phyloP scores from a whole-genome alignment of 192 early-diverging fungal species.

The Umbelopsis ramanniana region DNA sequence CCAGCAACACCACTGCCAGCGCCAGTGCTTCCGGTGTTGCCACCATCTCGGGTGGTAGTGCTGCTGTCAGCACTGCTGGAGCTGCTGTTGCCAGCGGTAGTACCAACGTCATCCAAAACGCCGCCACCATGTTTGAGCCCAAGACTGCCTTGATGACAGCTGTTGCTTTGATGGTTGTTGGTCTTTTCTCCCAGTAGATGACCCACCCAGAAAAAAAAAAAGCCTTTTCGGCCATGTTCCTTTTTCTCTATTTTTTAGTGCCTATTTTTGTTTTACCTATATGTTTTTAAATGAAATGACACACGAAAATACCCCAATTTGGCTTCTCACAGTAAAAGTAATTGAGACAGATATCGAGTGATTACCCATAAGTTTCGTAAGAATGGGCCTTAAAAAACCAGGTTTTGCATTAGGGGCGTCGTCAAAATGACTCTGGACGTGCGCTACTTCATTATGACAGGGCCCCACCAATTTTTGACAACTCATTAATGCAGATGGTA shows the following conservation, averaged over 20 bases:
- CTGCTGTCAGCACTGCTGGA: neutral
- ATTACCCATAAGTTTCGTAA: too few relatives aligned
- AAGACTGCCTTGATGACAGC: neutral
- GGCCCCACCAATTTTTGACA: too few relatives aligned
- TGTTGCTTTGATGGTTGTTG: neutral
- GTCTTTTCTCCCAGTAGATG: neutral
- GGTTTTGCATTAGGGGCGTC: too few relatives aligned
- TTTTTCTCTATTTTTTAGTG: constrained; percentile 3
- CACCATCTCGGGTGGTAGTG: neutral
- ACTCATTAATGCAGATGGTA: too few relatives aligned
- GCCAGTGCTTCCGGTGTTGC: neutral
- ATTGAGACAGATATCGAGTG: too few relatives aligned
- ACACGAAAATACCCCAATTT: too few relatives aligned
- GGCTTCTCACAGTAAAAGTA: too few relatives aligned
- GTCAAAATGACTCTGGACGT: too few relatives aligned
- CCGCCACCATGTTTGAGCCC: neutral
- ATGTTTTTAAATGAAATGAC: too few relatives aligned
- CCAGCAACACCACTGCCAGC: neutral
- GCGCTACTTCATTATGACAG: too few relatives aligned
- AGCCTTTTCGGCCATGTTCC: neutral
- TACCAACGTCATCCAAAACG: neutral
- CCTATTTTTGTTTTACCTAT: too few relatives aligned
- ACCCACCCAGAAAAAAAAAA: neutral
- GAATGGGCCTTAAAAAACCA: too few relatives aligned
- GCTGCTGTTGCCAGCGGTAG: neutral